phyloP scores from a whole-genome alignment of 306 rosid genomes.

The Rubus idaeus region DNA sequence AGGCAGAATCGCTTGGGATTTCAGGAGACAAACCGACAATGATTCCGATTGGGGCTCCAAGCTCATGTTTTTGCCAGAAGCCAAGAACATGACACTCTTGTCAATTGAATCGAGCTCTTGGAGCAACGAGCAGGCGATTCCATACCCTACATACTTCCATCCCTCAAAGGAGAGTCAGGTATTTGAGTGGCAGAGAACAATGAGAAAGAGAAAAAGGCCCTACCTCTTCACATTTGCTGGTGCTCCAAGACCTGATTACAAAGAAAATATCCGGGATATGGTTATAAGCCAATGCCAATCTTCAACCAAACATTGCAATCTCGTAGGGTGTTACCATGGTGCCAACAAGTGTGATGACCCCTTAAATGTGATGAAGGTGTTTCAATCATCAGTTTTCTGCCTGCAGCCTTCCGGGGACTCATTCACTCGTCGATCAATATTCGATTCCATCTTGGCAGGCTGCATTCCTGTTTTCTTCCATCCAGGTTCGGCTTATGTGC shows the following conservation, averaged over 20 bases:
- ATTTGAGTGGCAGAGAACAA: conserved; percentile 39
- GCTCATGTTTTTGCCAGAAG: conserved; percentile 51
- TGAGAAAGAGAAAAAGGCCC: conserved; percentile 41
- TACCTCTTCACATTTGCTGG: conserved; percentile 54
- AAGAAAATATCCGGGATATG: conserved; percentile 21
- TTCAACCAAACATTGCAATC: conserved; percentile 31
- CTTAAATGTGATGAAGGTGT: conserved; percentile 28
- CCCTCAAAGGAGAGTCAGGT: conserved; percentile 40
- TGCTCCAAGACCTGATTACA: conserved; percentile 38
- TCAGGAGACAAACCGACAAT: conserved; percentile 36
- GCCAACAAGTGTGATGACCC: conserved; percentile 32
- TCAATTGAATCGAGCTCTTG: conserved; percentile 40
- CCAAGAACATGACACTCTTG: conserved; percentile 48
- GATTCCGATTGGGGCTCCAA: conserved; percentile 57
- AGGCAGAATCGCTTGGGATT: conserved; percentile 59
- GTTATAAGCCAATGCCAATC: conserved; percentile 41
- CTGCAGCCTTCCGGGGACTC: conserved; percentile 64
- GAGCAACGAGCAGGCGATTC: conserved; percentile 50
- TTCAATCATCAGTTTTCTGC: conserved; percentile 50
- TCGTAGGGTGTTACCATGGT: conserved; percentile 29
- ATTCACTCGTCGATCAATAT: conserved; percentile 49
- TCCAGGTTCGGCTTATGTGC: conserved; percentile 49
- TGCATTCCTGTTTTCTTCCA: conserved; percentile 64
- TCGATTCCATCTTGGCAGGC: conserved; percentile 57
- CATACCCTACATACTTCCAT: conserved; percentile 61